Evolutionary conservation across 2,329 filamentous ascomycete genomes (phyloP).

Genomic region (Acephala macrosclerotiorum): DNA sequence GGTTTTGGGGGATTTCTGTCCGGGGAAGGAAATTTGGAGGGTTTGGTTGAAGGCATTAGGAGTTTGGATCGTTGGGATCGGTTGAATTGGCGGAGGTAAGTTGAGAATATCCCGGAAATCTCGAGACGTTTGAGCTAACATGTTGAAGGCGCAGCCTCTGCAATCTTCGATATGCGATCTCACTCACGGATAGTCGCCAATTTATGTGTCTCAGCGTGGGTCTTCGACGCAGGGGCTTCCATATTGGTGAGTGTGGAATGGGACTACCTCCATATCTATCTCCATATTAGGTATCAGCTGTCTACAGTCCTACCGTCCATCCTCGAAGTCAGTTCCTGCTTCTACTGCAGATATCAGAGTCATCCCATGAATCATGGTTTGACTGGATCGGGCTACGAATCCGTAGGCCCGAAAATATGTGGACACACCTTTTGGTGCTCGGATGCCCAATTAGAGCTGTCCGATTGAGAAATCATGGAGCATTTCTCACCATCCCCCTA

Average conservation of each 20-base stretch:
- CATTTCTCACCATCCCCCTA: no score
- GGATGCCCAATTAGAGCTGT: not conserved
- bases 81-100: not conserved
- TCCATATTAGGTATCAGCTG: not conserved
- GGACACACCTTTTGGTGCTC: not conserved
- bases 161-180: constrained; percentile 2
- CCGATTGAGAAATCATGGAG: no score
- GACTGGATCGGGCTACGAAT: not conserved
- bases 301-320: not conserved
- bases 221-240: not conserved
- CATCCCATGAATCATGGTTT: not conserved
- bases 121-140: not conserved
- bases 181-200: not conserved
- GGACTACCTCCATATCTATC: no score
- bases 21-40: not conserved
- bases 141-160: not conserved
- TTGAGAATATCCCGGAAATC: not conserved
- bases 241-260: not conserved
- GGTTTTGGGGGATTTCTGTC: not conserved
- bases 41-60: not conserved
- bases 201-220: not conserved
- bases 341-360: constrained; percentile 3
- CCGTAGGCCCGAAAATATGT: not conserved
- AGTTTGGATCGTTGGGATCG: constrained; percentile 1
- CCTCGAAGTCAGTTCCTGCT: not conserved